phyloP scores from a whole-genome alignment of 305 asterid species.

The Fraxinus platypoda region DNA sequence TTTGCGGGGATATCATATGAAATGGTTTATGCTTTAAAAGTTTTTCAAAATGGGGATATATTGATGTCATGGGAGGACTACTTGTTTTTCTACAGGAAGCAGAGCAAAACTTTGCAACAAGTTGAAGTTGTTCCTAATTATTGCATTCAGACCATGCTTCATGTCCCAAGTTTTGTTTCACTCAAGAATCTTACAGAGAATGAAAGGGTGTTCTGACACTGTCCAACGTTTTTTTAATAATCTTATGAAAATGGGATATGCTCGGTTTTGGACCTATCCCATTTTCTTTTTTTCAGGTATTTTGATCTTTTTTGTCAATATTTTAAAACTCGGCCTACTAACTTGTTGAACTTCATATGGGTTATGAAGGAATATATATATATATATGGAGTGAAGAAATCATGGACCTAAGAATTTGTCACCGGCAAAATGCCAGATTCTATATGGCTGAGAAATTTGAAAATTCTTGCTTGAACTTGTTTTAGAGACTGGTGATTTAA shows the following conservation, averaged over 20 bases:
- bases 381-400: slow-evolving; percentile 17
- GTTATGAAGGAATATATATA: slow-evolving; percentile 26
- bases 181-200: slow-evolving; percentile 18
- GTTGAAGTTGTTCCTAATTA: neutral
- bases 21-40: slow-evolving; percentile 27
- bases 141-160: slow-evolving; percentile 7
- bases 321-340: neutral
- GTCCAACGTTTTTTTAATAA: neutral
- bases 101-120: neutral
- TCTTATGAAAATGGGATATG: neutral
- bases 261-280: neutral
- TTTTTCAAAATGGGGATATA: slow-evolving; percentile 38
- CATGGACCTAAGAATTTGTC: slow-evolving; percentile 43
- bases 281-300: neutral
- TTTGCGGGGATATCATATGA: slow-evolving; percentile 31
- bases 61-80: slow-evolving; percentile 30
- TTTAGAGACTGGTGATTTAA: too few relatives aligned
- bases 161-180: slow-evolving; percentile 22
- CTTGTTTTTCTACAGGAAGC: slow-evolving; percentile 1
- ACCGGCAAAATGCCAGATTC: slow-evolving; percentile 15
- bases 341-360: slow-evolving; percentile 28
- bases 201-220: neutral
- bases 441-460: too few relatives aligned
- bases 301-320: neutral
- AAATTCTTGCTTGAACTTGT: too few relatives aligned